These are phyloP conservation scores for Odonthalia washingtoniensis DNA, from an alignment of 31 red algal species.

Conservation along the genomic window DNA sequence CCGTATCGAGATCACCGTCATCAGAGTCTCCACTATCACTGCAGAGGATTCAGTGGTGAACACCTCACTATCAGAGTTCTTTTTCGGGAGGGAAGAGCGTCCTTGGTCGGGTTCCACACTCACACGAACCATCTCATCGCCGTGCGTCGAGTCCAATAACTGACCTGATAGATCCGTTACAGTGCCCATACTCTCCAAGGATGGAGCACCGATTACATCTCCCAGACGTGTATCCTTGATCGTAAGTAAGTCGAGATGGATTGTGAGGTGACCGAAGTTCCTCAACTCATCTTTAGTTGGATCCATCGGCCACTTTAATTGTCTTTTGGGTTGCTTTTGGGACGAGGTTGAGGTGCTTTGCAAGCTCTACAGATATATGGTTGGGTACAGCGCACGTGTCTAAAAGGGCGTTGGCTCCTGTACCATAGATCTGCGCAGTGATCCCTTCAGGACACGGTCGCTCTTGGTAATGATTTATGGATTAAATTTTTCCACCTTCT, in stretches of 20 bases:
- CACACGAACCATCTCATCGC: not conserved
- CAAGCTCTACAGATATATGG: not conserved
- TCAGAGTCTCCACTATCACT: not conserved
- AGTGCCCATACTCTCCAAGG: not conserved
- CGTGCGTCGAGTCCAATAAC: not conserved
- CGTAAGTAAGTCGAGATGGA: not conserved
- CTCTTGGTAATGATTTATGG: too few relatives aligned
- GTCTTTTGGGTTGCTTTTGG: constrained; percentile 8
- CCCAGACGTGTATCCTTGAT: not conserved
- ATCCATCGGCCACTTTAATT: constrained; percentile 7
- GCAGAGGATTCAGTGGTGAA: too few relatives aligned
- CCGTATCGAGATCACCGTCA: not conserved
- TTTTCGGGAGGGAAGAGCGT: not conserved
- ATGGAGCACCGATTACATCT: not conserved
- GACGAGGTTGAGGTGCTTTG: not conserved
- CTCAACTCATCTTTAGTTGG: too few relatives aligned
- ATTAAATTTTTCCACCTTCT: not conserved
- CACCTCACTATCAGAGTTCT: not conserved
- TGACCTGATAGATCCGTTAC: not conserved
- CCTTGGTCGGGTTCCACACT: not conserved
- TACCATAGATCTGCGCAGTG: not conserved
- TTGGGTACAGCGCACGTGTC: not conserved
- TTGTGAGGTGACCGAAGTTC: not conserved
- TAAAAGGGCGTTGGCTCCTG: not conserved
- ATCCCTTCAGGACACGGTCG: constrained; percentile 7